These are phyloP conservation scores for Pochonia chlamydosporia DNA, from an alignment of 2,329 filamentous ascomycete species.

Conservation along the genomic window DNA sequence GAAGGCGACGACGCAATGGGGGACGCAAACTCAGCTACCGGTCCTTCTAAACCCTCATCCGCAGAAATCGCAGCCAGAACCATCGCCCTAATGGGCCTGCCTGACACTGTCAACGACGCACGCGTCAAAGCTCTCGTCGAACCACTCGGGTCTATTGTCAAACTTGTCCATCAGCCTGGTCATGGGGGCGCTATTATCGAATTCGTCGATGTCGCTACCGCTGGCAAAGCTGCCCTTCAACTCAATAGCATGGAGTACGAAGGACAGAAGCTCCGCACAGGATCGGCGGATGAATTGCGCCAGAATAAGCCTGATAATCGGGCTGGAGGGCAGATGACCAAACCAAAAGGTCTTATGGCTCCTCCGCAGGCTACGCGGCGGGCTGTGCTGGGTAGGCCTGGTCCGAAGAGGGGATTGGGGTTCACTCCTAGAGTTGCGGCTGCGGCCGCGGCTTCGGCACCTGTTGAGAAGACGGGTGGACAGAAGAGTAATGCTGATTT, in stretches of 20 bases:
- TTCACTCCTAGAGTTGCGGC: constrained; percentile 27
- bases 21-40: constrained; percentile 16
- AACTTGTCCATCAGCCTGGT: constrained; percentile 72
- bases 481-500: constrained; percentile 54
- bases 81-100: constrained; percentile 75
- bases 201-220: constrained; percentile 62
- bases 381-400: constrained; percentile 33
- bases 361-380: constrained; percentile 37
- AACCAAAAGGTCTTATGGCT: constrained; percentile 31
- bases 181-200: constrained; percentile 85
- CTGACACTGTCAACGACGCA: constrained; percentile 87
- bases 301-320: constrained; percentile 38
- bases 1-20: constrained; percentile 35
- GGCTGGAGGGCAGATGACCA: background rate
- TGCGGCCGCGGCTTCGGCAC: background rate
- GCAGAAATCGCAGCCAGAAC: constrained; percentile 59
- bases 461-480: constrained; percentile 16
- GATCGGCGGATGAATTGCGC: constrained; percentile 49
- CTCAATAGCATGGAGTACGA: constrained; percentile 52
- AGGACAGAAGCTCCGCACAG: constrained; percentile 48
- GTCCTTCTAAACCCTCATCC: constrained; percentile 30
- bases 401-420: constrained; percentile 37
- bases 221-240: constrained; percentile 63
- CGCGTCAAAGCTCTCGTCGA: constrained; percentile 71
- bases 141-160: constrained; percentile 63